Evolutionary conservation across 179 eudicot genomes (phyloP).

Genomic region (Beta corolliflora): DNA sequence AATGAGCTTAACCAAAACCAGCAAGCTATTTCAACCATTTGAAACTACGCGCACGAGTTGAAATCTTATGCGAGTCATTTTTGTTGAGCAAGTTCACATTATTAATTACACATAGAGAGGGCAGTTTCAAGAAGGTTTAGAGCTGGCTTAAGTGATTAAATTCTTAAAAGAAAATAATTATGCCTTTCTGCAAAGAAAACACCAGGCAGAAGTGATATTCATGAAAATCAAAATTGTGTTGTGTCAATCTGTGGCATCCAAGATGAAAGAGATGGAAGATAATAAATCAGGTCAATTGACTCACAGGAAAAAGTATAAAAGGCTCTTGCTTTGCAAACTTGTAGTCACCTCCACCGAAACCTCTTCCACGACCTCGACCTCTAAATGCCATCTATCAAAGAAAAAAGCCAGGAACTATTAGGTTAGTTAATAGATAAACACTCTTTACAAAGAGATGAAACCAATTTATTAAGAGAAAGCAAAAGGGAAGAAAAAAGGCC

Average conservation of each 20-base stretch:
- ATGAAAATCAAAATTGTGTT: too few relatives aligned
- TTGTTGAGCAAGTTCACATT: not conserved
- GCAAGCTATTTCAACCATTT: not conserved
- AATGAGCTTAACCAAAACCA: not conserved
- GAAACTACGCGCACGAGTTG: not conserved
- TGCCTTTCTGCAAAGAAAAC: not conserved
- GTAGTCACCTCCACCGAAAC: slow-evolving; percentile 31
- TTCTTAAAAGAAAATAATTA: not conserved
- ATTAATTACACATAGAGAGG: not conserved
- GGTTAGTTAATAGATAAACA: not conserved
- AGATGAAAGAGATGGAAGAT: not conserved
- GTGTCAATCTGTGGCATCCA: not conserved
- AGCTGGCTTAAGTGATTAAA: not conserved
- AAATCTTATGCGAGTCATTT: not conserved
- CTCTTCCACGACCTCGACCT: slow-evolving; percentile 41
- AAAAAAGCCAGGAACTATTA: not conserved
- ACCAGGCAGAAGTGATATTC: not conserved
- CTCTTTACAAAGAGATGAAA: not conserved
- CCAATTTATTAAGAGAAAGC: not conserved
- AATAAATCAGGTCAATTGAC: slow-evolving; percentile 16
- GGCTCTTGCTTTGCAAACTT: slow-evolving; percentile 27
- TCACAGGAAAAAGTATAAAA: slow-evolving; percentile 35
- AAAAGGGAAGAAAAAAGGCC: not conserved
- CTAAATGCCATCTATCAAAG: slow-evolving; percentile 38
- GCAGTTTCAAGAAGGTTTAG: not conserved